phyloP scores from a whole-genome alignment of 371 early-diverging fungal species.

The Syncephalastrum contaminatum region DNA sequence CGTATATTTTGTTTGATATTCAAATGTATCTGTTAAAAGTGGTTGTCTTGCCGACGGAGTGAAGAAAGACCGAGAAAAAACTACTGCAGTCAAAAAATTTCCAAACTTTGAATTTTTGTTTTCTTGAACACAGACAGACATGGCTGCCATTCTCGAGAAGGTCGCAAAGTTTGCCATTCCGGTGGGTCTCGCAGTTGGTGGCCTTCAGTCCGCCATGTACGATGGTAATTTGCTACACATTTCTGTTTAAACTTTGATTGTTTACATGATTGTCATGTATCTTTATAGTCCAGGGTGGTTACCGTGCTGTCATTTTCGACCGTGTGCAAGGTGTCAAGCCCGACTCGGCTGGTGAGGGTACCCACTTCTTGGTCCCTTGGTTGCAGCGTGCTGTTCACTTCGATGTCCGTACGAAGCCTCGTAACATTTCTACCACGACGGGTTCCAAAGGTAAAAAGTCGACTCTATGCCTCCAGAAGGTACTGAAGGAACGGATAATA shows the following conservation, averaged over 20 bases:
- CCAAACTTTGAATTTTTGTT: conserved; percentile 5
- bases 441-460: conserved; percentile 55
- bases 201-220: conserved; percentile 84
- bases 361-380: conserved; percentile 97
- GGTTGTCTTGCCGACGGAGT: too few relatives aligned
- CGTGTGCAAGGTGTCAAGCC: conserved; percentile 90
- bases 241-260: background rate
- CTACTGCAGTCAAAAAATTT: too few relatives aligned
- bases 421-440: conserved; percentile 96
- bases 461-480: too few relatives aligned
- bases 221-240: conserved; percentile 70
- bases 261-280: background rate
- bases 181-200: conserved; percentile 64
- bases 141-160: conserved; percentile 53
- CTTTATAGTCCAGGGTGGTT: conserved; percentile 87
- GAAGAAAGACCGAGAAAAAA: too few relatives aligned
- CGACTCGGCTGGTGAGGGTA: conserved; percentile 86
- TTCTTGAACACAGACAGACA: conserved; percentile 24
- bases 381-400: conserved; percentile 77
- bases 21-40: too few relatives aligned
- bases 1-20: too few relatives aligned
- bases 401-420: conserved; percentile 92
- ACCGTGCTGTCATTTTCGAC: conserved; percentile 96
- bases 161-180: conserved; percentile 68
- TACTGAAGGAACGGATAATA: background rate